Evolutionary conservation across 179 eudicot species (phyloP), one percentile per base, ranked within the genome.

Genomic region (Patellifolia procumbens): DNA sequence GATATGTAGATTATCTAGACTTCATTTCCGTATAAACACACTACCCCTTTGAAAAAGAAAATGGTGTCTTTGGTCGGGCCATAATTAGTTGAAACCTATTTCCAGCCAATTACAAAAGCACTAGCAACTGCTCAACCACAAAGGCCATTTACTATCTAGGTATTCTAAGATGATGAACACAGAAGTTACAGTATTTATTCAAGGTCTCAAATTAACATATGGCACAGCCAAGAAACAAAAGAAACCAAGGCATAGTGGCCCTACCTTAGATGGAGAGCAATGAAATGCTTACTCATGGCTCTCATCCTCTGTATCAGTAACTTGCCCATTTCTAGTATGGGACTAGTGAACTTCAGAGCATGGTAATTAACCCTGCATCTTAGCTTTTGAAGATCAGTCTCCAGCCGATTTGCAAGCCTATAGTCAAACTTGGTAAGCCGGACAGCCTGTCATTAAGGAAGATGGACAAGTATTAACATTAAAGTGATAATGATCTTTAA

Each of bases 341-440:
- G 88, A 61, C 85, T 82, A 26, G 97, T 88, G 83, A 95, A 95
- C 82, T 82, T 90, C 78, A 95, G 78, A 24, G 97, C 99, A 76
- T 91, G 97, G 79, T 91, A 95, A 68, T 94, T 95, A 69, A 90
- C 97, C 85, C 97, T 86, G 78, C 99, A 94, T 81, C 99, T 88
- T 78, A 95, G 97, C 92, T 90, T 95, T 79, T 95, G 99, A 56
- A 89, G 82, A 86, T 92, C 99, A 29, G 87, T 82, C 43, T 80
- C 87, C 90, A 94, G 75, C 73, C 78, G 92, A 87, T 95, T 95
- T 77, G 99, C 86, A 68, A 95, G 95, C 85, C 98, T 88, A 83
- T 92, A 95, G 80, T 95, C 99, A 78, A 88, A 95, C 84, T 95
- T 95, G 86, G 88, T 91, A 75, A 95, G 92, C 86, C 87, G 92